phyloP scores from a whole-genome alignment of 768 basidiomycete species.

The Tylopilus rubrobrunneus region DNA sequence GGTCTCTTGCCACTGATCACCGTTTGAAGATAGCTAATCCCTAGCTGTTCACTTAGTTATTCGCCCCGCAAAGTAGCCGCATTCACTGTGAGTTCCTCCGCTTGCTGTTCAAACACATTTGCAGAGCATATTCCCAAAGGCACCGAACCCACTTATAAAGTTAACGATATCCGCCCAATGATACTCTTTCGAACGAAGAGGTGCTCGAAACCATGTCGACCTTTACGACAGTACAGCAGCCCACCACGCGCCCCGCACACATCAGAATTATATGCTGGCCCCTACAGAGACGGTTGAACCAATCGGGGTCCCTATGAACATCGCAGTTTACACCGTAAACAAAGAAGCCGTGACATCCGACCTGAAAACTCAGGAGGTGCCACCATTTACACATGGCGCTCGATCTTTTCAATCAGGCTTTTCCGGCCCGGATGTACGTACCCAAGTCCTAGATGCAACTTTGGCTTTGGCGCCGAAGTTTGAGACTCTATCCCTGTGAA shows the following conservation, averaged over 20 bases:
- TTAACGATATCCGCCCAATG: conserved; percentile 55
- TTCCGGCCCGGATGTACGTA: conserved; percentile 32
- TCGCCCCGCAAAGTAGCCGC: conserved; percentile 34
- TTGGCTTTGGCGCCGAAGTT: conserved; percentile 42
- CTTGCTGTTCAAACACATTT: background rate
- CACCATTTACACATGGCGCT: conserved; percentile 31
- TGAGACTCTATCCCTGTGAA: conserved; percentile 33
- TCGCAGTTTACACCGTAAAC: conserved; percentile 13
- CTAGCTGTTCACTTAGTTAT: no score
- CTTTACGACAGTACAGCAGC: conserved; percentile 24
- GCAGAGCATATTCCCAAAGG: conserved; percentile 41
- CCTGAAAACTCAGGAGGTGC: conserved; percentile 13
- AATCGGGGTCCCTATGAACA: conserved; percentile 15
- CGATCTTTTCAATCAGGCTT: conserved; percentile 32
- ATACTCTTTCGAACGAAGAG: conserved; percentile 57
- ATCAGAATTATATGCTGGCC: background rate
- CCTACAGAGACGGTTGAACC: conserved; percentile 20
- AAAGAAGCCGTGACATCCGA: background rate
- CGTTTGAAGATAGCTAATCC: conserved; percentile 61
- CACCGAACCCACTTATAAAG: conserved; percentile 43
- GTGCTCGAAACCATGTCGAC: conserved; percentile 44
- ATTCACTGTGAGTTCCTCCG: conserved; percentile 48
- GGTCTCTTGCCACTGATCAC: conserved; percentile 56
- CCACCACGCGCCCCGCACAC: conserved; percentile 17
- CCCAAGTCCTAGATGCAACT: conserved; percentile 46